Percentiles rank a stretch among this genome's conserved stretches.
Evolutionary conservation across 257 asterid genomes (phyloP).

Genomic region (Jacaranda mimosifolia): DNA sequence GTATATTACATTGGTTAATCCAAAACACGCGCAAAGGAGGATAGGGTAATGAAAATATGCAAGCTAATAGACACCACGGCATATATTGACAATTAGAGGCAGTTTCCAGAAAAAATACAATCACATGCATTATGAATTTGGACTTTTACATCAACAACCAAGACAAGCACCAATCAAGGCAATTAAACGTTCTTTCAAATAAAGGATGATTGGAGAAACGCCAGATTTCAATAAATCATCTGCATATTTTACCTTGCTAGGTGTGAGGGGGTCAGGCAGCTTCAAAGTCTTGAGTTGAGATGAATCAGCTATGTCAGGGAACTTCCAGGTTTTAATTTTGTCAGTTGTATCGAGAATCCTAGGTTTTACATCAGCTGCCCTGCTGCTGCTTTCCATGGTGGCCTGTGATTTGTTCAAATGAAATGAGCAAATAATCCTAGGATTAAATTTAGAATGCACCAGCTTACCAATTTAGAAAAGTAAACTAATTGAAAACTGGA

Average conservation of each 20-base stretch:
- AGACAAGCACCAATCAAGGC: slow-evolving; percentile 13
- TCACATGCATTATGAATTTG: slow-evolving; percentile 8
- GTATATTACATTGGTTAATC: slow-evolving; percentile 12
- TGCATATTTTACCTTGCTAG: slow-evolving; percentile 65
- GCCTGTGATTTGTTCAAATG: slow-evolving; percentile 48
- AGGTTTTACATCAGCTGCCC: slow-evolving; percentile 66
- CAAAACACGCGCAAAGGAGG: slow-evolving; percentile 22
- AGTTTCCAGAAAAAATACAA: slow-evolving; percentile 1
- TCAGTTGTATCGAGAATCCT: slow-evolving; percentile 58
- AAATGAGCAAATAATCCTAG: slow-evolving; percentile 29
- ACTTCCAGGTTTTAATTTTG: slow-evolving; percentile 67
- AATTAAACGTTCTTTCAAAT: not conserved
- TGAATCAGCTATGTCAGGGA: slow-evolving; percentile 61
- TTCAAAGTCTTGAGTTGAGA: slow-evolving; percentile 62
- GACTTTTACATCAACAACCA: slow-evolving; percentile 9
- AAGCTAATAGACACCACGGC: not conserved
- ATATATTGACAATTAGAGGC: slow-evolving; percentile 10
- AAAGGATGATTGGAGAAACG: slow-evolving; percentile 1
- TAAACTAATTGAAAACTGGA: slow-evolving; percentile 15
- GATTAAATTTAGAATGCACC: not conserved
- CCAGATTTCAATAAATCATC: slow-evolving; percentile 9
- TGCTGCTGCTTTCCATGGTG: slow-evolving; percentile 60
- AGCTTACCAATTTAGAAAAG: not conserved
- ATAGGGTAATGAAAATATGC: slow-evolving; percentile 14
- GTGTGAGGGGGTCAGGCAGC: slow-evolving; percentile 66